These are phyloP conservation scores for Phytophthora ramorum DNA, from an alignment of 352 stramenopile genomes.

Conservation along the genomic window DNA sequence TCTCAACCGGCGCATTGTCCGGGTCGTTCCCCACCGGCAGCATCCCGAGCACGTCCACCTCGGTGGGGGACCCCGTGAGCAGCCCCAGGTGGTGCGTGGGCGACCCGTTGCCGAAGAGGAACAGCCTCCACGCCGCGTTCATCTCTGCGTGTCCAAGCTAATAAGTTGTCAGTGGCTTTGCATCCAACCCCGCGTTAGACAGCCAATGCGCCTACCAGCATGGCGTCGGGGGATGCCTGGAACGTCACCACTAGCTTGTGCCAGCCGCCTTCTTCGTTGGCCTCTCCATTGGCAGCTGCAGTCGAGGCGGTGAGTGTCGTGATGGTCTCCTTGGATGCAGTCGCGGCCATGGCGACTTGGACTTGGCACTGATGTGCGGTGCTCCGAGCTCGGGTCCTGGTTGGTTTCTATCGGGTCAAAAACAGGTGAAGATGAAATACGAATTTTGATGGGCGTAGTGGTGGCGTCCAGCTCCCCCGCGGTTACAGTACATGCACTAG, in stretches of 20 bases:
- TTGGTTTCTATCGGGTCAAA: conserved; percentile 14
- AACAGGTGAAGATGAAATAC: conserved; percentile 3
- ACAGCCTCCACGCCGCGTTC: conserved; percentile 76
- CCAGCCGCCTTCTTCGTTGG: conserved; percentile 33
- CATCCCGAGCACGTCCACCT: conserved; percentile 84
- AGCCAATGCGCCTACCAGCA: conserved; percentile 43
- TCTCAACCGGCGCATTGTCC: conserved; percentile 54
- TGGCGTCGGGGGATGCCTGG: conserved; percentile 42
- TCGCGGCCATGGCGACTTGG: conserved; percentile 10
- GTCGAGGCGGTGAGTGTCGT: neutral
- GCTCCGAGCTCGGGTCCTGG: conserved; percentile 1
- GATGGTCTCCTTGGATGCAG: conserved; percentile 5
- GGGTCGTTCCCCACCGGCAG: conserved; percentile 46
- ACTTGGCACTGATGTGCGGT: conserved; percentile 15
- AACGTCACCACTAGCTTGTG: conserved; percentile 45
- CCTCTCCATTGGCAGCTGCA: conserved; percentile 10
- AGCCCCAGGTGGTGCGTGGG: conserved; percentile 84
- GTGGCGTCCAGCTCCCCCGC: no score
- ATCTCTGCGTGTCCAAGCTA: conserved; percentile 69
- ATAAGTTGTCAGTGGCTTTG: conserved; percentile 2
- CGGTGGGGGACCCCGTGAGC: conserved; percentile 71
- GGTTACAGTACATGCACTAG: no score
- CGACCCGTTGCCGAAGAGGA: conserved; percentile 86
- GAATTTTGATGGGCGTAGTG: conserved; percentile 10
- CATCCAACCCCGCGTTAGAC: neutral